These are phyloP conservation scores for Adansonia rubrostipa DNA, from an alignment of 441 rosid species.

Conservation along the genomic window DNA sequence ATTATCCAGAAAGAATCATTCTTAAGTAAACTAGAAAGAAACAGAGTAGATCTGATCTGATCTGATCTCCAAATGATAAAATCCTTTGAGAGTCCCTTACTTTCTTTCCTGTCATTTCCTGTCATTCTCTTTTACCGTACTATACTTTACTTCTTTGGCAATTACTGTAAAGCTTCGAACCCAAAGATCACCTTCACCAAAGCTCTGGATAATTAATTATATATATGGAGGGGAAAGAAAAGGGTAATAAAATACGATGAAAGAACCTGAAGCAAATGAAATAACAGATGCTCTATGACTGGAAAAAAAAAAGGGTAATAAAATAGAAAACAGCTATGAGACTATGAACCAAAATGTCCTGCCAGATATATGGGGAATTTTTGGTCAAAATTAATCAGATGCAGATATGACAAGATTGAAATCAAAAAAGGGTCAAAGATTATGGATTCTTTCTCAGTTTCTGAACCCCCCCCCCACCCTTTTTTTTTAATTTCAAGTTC, in stretches of 20 bases:
- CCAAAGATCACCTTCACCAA: no score
- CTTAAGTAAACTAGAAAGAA: background rate
- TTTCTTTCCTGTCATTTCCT: no score
- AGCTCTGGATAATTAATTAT: background rate
- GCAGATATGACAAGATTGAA: slow-evolving; percentile 16
- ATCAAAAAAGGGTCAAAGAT: background rate
- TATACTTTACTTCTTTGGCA: no score
- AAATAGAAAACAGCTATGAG: background rate
- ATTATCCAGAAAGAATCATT: background rate
- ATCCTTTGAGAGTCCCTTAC: background rate
- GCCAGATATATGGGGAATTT: background rate
- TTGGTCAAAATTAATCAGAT: background rate
- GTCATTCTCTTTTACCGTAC: background rate
- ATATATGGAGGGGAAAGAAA: background rate
- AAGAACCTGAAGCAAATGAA: background rate
- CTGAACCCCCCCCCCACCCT: background rate
- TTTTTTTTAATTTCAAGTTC: background rate
- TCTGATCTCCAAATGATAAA: background rate
- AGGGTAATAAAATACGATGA: background rate
- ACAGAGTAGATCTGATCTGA: background rate
- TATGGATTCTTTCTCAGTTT: slow-evolving; percentile 25
- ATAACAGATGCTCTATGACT: background rate
- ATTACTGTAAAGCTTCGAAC: no score
- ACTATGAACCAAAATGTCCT: background rate
- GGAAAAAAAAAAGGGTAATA: background rate